Conservation (phyloP, 2,329 filamentous ascomycete species). For the Aspergillus fijiensis region DNA sequence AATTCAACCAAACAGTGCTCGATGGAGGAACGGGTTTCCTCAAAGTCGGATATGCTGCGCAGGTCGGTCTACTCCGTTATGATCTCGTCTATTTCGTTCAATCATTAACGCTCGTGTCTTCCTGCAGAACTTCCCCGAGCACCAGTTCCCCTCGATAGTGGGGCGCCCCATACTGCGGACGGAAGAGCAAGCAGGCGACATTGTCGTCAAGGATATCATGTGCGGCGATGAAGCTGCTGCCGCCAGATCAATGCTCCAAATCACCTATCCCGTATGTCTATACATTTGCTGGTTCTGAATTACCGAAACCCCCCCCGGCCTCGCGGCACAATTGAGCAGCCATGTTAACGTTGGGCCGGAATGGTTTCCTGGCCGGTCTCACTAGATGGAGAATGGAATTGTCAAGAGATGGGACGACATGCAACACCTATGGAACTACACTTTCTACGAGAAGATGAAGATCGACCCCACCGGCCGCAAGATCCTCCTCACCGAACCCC, state of each 20-base stretch:
- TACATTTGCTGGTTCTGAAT: conserved; percentile 4
- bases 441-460: conserved; percentile 95
- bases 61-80: conserved; percentile 50
- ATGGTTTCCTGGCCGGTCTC: conserved; percentile 1
- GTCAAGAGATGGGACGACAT: conserved; percentile 99
- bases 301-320: conserved; percentile 5
- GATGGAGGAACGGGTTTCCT: conserved; percentile 99
- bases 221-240: conserved; percentile 97
- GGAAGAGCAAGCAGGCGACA: conserved; percentile 77
- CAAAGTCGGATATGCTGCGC: conserved; percentile 97
- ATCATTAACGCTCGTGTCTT: conserved; percentile 15
- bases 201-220: conserved; percentile 96
- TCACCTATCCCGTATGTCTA: conserved; percentile 78
- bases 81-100: not conserved
- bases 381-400: conserved; percentile 96
- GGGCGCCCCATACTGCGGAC: conserved; percentile 95
- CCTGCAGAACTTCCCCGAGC: conserved; percentile 90
- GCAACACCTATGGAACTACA: conserved; percentile 99
- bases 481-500: conserved; percentile 94
- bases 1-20: conserved; percentile 66
- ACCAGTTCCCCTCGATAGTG: conserved; percentile 97
- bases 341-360: conserved; percentile 22
- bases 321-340: conserved; percentile 14
- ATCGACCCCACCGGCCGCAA: conserved; percentile 88
- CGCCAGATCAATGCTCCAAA: conserved; percentile 94